Conservation (phyloP, 2,329 filamentous ascomycete genomes). For the Ascochyta rabiei region DNA sequence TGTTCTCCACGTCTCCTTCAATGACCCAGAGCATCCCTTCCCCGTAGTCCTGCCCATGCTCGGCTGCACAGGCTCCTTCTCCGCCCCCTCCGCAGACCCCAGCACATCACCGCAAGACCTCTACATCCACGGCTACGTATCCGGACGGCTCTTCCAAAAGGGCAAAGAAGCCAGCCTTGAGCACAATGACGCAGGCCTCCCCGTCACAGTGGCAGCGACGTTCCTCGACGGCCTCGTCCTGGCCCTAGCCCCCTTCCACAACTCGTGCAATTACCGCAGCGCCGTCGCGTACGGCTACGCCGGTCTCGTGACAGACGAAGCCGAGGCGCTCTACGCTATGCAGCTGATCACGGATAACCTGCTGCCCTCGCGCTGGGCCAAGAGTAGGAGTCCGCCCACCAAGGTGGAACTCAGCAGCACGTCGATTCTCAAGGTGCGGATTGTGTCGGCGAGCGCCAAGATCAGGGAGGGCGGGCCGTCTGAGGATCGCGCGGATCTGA, state of each 20-base stretch:
- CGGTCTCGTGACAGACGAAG: slow-evolving; percentile 24
- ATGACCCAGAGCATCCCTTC: slow-evolving; percentile 60
- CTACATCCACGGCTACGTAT: slow-evolving; percentile 46
- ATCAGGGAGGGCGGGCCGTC: slow-evolving; percentile 40
- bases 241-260: slow-evolving; percentile 44
- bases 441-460: slow-evolving; percentile 43
- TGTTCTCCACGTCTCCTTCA: slow-evolving; percentile 47
- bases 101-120: slow-evolving; percentile 47
- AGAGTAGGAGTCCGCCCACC: slow-evolving; percentile 37
- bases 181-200: slow-evolving; percentile 35
- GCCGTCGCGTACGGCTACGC: slow-evolving; percentile 42
- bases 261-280: slow-evolving; percentile 46
- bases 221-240: slow-evolving; percentile 54
- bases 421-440: slow-evolving; percentile 34
- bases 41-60: slow-evolving; percentile 49
- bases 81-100: slow-evolving; percentile 65
- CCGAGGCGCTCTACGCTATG: slow-evolving; percentile 41
- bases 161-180: slow-evolving; percentile 18
- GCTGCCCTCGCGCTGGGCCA: slow-evolving; percentile 40
- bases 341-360: slow-evolving; percentile 42
- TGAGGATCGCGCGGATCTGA: slow-evolving; percentile 43
- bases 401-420: slow-evolving; percentile 38
- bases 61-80: slow-evolving; percentile 44
- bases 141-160: slow-evolving; percentile 65
- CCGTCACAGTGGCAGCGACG: slow-evolving; percentile 38